These are phyloP conservation scores for Lippia alba DNA, from an alignment of 305 asterid genomes.

Conservation along the genomic window DNA sequence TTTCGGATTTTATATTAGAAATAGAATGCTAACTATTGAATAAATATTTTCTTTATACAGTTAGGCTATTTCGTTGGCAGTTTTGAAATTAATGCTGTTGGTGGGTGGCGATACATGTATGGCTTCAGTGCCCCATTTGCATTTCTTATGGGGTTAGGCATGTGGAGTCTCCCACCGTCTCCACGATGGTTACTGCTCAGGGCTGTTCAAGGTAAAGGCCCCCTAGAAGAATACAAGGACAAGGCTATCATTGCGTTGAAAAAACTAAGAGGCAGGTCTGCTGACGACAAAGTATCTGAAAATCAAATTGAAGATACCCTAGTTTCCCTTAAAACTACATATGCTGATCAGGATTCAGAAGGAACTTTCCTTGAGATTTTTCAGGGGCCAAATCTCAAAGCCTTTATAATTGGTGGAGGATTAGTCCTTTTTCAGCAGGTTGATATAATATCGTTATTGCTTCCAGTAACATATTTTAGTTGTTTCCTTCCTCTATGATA, in stretches of 20 bases:
- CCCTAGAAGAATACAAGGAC: slow-evolving; percentile 81
- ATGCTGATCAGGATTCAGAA: slow-evolving; percentile 71
- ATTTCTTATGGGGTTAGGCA: slow-evolving; percentile 84
- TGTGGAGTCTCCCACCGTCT: slow-evolving; percentile 93
- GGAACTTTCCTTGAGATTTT: slow-evolving; percentile 77
- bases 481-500: slow-evolving; percentile 13
- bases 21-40: slow-evolving; percentile 31
- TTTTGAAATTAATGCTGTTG: slow-evolving; percentile 70
- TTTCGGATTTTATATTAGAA: slow-evolving; percentile 22
- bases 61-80: slow-evolving; percentile 89
- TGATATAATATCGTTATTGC: slow-evolving; percentile 3
- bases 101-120: slow-evolving; percentile 98
- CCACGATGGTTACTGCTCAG: slow-evolving; percentile 97
- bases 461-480: slow-evolving; percentile 26
- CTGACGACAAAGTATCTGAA: slow-evolving; percentile 70
- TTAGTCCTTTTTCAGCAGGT: slow-evolving; percentile 99
- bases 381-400: slow-evolving; percentile 92
- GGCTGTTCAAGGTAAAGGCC: slow-evolving; percentile 88
- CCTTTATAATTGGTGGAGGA: slow-evolving; percentile 95
- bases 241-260: slow-evolving; percentile 78
- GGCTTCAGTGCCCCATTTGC: slow-evolving; percentile 91
- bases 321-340: slow-evolving; percentile 74
- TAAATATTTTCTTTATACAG: slow-evolving; percentile 52
- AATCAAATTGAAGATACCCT: slow-evolving; percentile 84
- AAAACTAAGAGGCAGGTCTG: slow-evolving; percentile 79